Base-by-base conservation (phyloP, 139 green algal genomes). In the Volvox africanus region DNA sequence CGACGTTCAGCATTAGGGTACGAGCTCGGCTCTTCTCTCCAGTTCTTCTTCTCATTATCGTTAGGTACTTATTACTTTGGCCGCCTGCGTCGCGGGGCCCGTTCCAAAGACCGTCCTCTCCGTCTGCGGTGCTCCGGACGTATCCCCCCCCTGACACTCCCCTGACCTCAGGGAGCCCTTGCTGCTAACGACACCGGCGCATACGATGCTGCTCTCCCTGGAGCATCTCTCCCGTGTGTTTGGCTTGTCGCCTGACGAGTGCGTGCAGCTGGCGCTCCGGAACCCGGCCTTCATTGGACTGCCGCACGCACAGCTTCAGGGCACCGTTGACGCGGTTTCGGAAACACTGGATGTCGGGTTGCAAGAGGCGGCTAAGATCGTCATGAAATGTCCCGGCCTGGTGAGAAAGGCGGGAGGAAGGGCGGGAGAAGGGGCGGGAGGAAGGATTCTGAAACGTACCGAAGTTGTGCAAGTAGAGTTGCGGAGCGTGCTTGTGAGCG, bases 121-220 rank as follows among this genome's bases (percentile, higher is more conserved):
- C 44, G 5, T 9, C 44, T 55, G n/a, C n/a, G 44, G 44, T 55
- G 44, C 44, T 55, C 44, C 44, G 5, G 44, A 55, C 44, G 44
- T 55, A 55, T 55, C 44, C n/a, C 24, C 14, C 32, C 75, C 19
- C 75, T 30, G 32, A 79, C 69, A 78, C 69, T 36, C 69, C 13
- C 69, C 13, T 78, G 69, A n/a, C 50, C 50, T 6, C 82, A 79
- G 85, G n/a, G 86, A 90, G 86, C 86, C 86, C 1, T 24, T 84
- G 73, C 86, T 90, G 75, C 86, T 90, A 6, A 50, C 75, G 21
- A 18, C 20, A 32, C 55, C 73, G 2, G 36, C 86, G 12, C 5
- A 62, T n/a, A n/a, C 26, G 73, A 75, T 90, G 75, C 73, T 90
- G 32, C 73, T 84, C 30, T 85, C 86, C 55, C 86, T 90, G 86